Percentiles rank a stretch among this genome's conserved stretches.
Evolutionary conservation across 768 basidiomycete genomes (phyloP).

Genomic region (Suillus weaverae): DNA sequence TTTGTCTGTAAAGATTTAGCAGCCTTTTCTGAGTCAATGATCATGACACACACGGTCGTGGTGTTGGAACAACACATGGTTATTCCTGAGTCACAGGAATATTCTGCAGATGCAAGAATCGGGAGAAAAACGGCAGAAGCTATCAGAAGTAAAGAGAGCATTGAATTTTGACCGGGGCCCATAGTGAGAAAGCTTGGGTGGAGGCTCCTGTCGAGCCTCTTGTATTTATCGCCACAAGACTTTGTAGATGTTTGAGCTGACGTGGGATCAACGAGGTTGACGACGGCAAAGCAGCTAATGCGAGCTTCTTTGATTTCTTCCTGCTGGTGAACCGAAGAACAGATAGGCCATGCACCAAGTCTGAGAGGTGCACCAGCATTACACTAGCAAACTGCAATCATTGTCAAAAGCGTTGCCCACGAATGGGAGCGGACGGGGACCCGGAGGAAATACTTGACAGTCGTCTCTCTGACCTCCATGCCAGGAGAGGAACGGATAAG

Average conservation of each 20-base stretch:
- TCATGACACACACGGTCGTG: background rate
- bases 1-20: background rate
- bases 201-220: background rate
- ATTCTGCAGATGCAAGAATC: background rate
- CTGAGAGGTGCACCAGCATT: background rate
- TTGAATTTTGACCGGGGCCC: background rate
- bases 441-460: constrained; percentile 9
- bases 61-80: background rate
- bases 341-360: background rate
- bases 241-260: background rate
- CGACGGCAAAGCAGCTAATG: background rate
- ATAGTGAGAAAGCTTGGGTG: background rate
- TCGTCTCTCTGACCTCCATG: background rate
- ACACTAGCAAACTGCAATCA: background rate
- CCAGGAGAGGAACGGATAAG: background rate
- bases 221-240: background rate
- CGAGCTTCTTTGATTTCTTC: background rate
- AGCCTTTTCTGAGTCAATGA: too few species aligned
- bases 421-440: constrained; percentile 13
- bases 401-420: constrained; percentile 11
- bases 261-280: background rate
- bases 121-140: background rate
- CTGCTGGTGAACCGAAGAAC: background rate
- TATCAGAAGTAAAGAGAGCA: background rate
- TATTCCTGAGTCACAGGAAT: background rate